A percentile compares a stretch with the other conserved stretches of the same genome.
Evolutionary conservation across 225 moss, liverwort and hornwort genomes (phyloP).

Genomic region (Takakia lepidozioides): DNA sequence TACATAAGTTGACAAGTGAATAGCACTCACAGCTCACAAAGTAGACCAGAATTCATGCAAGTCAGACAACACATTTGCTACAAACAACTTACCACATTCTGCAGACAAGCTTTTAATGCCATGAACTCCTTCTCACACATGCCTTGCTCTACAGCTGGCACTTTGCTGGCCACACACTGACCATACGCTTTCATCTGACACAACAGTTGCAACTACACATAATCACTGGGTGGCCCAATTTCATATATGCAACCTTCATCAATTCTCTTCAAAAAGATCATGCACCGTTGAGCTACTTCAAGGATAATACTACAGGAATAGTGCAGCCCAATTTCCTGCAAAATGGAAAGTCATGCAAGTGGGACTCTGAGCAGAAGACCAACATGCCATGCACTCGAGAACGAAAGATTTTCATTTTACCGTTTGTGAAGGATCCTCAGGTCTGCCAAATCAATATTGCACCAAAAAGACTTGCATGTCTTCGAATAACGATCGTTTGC

Average conservation of each 20-base stretch:
- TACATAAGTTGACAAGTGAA: no score
- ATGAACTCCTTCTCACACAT: slow-evolving; percentile 83
- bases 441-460: no score
- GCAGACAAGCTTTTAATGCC: slow-evolving; percentile 59
- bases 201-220: background rate
- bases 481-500: no score
- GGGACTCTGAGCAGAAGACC: background rate
- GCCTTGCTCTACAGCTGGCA: slow-evolving; percentile 78
- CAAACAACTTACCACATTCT: slow-evolving; percentile 47
- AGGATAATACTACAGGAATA: no score
- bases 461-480: no score
- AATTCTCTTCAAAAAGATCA: slow-evolving; percentile 3
- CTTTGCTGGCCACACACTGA: slow-evolving; percentile 74
- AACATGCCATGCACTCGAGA: background rate
- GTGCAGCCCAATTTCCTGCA: no score
- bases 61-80: no score
- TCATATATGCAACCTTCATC: background rate
- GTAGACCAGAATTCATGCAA: no score
- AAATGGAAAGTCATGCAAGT: slow-evolving; percentile 3
- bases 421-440: no score
- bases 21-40: no score
- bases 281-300: no score
- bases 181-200: slow-evolving; percentile 79
- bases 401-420: background rate
- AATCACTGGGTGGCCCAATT: background rate